Base-by-base conservation (phyloP, 2,329 filamentous ascomycete genomes). In the Sporothrix humicola region DNA sequence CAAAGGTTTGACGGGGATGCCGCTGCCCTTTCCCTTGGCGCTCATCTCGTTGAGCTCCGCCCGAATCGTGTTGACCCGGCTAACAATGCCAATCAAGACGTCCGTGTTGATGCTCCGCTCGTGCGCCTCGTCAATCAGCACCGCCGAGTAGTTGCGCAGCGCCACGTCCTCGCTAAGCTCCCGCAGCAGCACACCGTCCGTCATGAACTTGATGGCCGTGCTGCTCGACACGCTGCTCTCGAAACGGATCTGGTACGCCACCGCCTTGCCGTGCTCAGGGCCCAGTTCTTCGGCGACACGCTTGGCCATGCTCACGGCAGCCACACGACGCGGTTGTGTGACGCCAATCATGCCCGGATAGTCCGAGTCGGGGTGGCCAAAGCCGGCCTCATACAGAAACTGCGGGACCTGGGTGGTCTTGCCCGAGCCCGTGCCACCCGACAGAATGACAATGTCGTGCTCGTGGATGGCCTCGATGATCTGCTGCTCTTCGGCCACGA, bases 401-500 rank as follows among this genome's bases (percentile, higher is more conserved):
- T 99, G 96, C 0, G 97, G 97, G 9, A 99, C 89, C 81, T 99
- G 96, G 0, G 96, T 99, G 0, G 97, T 99, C 82, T 99, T 99
- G 81, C 96, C 96, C 76, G 94, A 98, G 82, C 96, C 96, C 48
- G 97, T 99, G 15, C 94, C 92, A 82, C 96, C 96, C 83, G 95
- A 98, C 8, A 99, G 90, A 12, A 99, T 92, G 0, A 98, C 93
- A 3, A 94, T 90, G 71, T 95, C 89, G 80, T 98, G 92, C 80
- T 95, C 95, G 82, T 98, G 92, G 68, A 99, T 94, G 0, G 95
- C 94, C 82, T 99, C 96, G 95, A 99, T 98, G 44, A 99, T 95
- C 79, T 92, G 94, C 80, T 99, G 96, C 81, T 99, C 96, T 81
- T 98, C 95, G 1, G 93, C 93, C 1, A 98, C 94, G 0, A 99